Percentiles rank a stretch among this genome's conserved stretches.
Conservation (phyloP, 495 filamentous ascomycete species). For the Evernia prunastri region DNA sequence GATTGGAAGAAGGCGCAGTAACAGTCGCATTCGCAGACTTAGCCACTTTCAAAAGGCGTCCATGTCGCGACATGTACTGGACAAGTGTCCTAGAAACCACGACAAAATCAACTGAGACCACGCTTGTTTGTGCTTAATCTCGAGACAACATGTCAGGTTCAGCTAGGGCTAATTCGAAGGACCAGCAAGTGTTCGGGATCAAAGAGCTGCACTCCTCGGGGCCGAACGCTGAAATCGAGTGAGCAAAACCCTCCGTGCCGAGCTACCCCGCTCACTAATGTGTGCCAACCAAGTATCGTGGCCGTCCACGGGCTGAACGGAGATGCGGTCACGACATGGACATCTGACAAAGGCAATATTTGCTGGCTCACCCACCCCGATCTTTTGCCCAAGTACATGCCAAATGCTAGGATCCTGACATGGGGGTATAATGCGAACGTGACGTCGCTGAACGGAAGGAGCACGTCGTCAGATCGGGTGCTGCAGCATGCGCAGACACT, state of each 20-base stretch:
- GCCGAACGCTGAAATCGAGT: slow-evolving; percentile 7
- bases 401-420: slow-evolving; percentile 26
- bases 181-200: slow-evolving; percentile 8
- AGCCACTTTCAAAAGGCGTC: not conserved
- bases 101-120: not conserved
- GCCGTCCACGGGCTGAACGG: slow-evolving; percentile 41
- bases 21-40: not conserved
- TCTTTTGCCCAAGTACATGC: slow-evolving; percentile 29
- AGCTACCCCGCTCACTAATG: not conserved
- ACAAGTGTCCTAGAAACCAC: not conserved
- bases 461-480: slow-evolving; percentile 26
- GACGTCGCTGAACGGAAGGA: slow-evolving; percentile 22
- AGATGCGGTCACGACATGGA: slow-evolving; percentile 32
- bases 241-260: not conserved
- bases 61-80: not conserved
- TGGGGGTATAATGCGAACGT: slow-evolving; percentile 33
- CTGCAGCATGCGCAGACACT: slow-evolving; percentile 34
- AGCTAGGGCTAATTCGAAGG: slow-evolving; percentile 3
- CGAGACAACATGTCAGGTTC: not conserved
- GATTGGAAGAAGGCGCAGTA: not conserved
- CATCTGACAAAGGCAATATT: slow-evolving; percentile 22
- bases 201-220: slow-evolving; percentile 10
- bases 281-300: slow-evolving; percentile 31
- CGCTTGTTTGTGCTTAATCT: not conserved
- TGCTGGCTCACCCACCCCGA: slow-evolving; percentile 28